phyloP scores from a whole-genome alignment of 176 grass and related monocot species.

The Eleusine coracana region DNA sequence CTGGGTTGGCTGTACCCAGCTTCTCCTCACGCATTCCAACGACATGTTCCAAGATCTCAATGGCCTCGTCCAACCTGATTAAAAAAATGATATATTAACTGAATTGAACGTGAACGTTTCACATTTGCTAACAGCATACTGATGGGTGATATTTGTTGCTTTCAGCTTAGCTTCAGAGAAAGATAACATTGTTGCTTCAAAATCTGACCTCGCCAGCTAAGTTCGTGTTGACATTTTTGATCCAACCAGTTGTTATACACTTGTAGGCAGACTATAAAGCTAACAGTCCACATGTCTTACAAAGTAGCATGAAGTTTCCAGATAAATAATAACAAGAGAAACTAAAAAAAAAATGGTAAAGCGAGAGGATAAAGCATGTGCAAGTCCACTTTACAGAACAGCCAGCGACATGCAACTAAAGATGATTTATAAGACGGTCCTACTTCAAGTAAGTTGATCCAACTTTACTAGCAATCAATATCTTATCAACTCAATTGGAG shows the following conservation, averaged over 20 bases:
- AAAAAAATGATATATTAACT: slow-evolving; percentile 14
- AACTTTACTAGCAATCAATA: slow-evolving; percentile 54
- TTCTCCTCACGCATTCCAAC: slow-evolving; percentile 94
- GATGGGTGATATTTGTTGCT: neutral
- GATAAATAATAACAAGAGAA: slow-evolving; percentile 27
- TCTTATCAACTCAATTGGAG: slow-evolving; percentile 40
- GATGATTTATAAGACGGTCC: slow-evolving; percentile 41
- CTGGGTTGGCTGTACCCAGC: slow-evolving; percentile 91
- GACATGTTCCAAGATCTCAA: slow-evolving; percentile 90
- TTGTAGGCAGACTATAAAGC: slow-evolving; percentile 32
- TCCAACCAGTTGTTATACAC: neutral
- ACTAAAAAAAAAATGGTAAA: slow-evolving; percentile 44
- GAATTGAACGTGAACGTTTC: neutral
- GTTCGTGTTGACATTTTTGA: slow-evolving; percentile 33
- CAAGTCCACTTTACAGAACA: slow-evolving; percentile 38
- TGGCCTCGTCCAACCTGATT: slow-evolving; percentile 81
- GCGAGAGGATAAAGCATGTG: slow-evolving; percentile 46
- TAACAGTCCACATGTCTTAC: slow-evolving; percentile 43
- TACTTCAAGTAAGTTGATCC: slow-evolving; percentile 54
- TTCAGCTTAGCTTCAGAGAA: neutral
- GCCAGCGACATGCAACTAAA: slow-evolving; percentile 51
- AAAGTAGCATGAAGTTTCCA: slow-evolving; percentile 68
- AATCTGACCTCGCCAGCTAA: slow-evolving; percentile 35
- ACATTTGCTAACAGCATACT: neutral
- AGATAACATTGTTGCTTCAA: slow-evolving; percentile 5